A percentile compares a stretch with the other conserved stretches of the same genome.
Conservation (phyloP, 1,284 basidiomycete genomes). For the Porodaedalea pini region DNA sequence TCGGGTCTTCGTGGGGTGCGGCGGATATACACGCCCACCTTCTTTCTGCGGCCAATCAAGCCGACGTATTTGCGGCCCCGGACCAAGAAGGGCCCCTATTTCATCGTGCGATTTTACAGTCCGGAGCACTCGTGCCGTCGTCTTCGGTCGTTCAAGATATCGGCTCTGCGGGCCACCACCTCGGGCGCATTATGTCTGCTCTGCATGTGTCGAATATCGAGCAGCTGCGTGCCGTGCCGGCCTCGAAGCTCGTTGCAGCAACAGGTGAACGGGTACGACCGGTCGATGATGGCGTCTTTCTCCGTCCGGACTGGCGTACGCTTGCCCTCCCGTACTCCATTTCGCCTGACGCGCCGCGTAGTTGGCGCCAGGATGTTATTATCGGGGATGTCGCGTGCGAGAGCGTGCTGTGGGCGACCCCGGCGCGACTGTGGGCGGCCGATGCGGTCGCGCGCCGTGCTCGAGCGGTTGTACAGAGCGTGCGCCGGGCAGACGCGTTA, state of each 20-base stretch:
- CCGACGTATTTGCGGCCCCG: slow-evolving; percentile 63
- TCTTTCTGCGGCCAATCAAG: slow-evolving; percentile 53
- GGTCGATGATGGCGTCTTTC: slow-evolving; percentile 65
- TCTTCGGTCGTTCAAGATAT: slow-evolving; percentile 45
- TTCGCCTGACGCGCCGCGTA: slow-evolving; percentile 8
- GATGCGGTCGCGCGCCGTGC: slow-evolving; percentile 57
- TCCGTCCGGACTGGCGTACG: slow-evolving; percentile 56
- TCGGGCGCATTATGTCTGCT: slow-evolving; percentile 56
- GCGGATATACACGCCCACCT: slow-evolving; percentile 70
- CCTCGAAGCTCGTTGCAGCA: slow-evolving; percentile 51
- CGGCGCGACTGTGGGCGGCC: slow-evolving; percentile 59
- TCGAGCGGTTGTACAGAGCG: slow-evolving; percentile 67
- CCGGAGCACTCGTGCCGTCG: slow-evolving; percentile 20
- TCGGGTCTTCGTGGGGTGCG: slow-evolving; percentile 67
- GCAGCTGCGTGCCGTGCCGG: slow-evolving; percentile 53
- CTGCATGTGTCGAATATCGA: slow-evolving; percentile 52
- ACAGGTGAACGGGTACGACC: slow-evolving; percentile 45
- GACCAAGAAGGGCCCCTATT: slow-evolving; percentile 17
- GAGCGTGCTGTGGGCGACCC: slow-evolving; percentile 55
- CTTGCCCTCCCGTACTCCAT: slow-evolving; percentile 31
- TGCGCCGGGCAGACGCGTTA: slow-evolving; percentile 54
- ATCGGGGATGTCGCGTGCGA: slow-evolving; percentile 71
- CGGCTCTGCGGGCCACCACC: slow-evolving; percentile 57
- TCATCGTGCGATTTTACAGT: slow-evolving; percentile 23
- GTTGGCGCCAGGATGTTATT: slow-evolving; percentile 56